Evolutionary conservation across 1,284 basidiomycete species (phyloP), one percentile per base, ranked within the genome.

Genomic region (Pseudomicrostroma phylloplanum): DNA sequence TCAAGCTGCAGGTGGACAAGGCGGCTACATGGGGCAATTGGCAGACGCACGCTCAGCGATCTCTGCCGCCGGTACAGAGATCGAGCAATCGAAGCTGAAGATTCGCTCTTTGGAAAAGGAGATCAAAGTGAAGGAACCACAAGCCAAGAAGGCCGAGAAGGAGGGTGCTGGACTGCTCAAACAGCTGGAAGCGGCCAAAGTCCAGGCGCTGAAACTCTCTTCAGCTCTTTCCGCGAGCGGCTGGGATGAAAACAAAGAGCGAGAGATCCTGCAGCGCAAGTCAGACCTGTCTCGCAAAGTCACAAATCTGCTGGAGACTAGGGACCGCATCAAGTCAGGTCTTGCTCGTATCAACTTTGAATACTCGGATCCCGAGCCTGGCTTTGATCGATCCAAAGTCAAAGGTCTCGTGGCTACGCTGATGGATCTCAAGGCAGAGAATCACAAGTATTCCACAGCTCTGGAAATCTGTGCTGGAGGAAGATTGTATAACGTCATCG

Each of bases 1-100:
- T 17, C 78, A 79, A 53, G 77, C 74, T 11, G 82, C 82, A 46
- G 85, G 86, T 3, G 89, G 91, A 9, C 60, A 67, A 21, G 92
- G 93, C 11, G 93, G 93, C 0, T 99, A 96, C 80, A 89, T 97
- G 86, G 96, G 93, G 30, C 92, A 96, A 78, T 85, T 99, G 26
- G 90, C 92, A 1, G 88, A 90, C n/a, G 91, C 92, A 0, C 87
- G 87, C 67, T 86, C 86, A 1, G 85, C 87, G 9, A 82, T 89
- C 0, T 86, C 91, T 0, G 87, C 90, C 53, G 88, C 88, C 0
- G 82, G 85, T 6, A 88, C 92, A 0, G 92, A 94, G 73, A 89
- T 91, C 62, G 88, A 96, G 75, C 92, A 96, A 76, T 85, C 84
- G 65, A 87, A 87, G 61, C 83, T 89, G 56, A 89, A 89, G 77